Evolutionary conservation across 306 rosid genomes (phyloP), one percentile per base, ranked within the genome.

Genomic region (Malus orientalis): DNA sequence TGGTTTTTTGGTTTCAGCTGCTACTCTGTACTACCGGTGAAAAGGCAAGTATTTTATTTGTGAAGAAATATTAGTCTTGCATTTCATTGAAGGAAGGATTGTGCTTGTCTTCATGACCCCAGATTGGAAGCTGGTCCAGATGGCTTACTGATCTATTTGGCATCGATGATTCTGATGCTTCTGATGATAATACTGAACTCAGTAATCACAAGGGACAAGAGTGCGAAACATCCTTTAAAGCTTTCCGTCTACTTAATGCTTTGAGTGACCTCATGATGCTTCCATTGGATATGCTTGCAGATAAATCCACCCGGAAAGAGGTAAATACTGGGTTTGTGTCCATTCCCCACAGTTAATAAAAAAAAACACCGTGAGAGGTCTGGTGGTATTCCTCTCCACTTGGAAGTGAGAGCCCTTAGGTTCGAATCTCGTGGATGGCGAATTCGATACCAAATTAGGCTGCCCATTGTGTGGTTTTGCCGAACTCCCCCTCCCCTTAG

Each of bases 231-330:
- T 76, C 98, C 82, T 91, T 86, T 80, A 93, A 85, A 80, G 86
- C 91, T 82, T 93, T 93, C 85, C 85, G 74, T 75, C 91, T 93
- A 72, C 91, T 93, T 67, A 78, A 93, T 72, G 84, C 90, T 60
- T 80, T 93, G 87, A 93, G 98, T 82, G 98, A 89, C 81, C 90
- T 93, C 49, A 90, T 91, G 98, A 89, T 93, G 98, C 91, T 91
- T 82, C 98, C 96, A 33, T 80, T 81, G 23, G 95, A 93, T 77
- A 88, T 86, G 96, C 92, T 93, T 33, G 89, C 88, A 15, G 93
- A 93, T 54, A 76, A 30, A 53, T 84, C 96, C 74, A 82, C 33
- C 80, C 83, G 93, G 77, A 83, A 78, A 86, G 96, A 93, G 96
- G 98, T 93, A 79, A 74, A 69, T 67, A 85, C 67, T 55, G 22